phyloP scores from a whole-genome alignment of 768 basidiomycete species.

The Collybia mongolica region DNA sequence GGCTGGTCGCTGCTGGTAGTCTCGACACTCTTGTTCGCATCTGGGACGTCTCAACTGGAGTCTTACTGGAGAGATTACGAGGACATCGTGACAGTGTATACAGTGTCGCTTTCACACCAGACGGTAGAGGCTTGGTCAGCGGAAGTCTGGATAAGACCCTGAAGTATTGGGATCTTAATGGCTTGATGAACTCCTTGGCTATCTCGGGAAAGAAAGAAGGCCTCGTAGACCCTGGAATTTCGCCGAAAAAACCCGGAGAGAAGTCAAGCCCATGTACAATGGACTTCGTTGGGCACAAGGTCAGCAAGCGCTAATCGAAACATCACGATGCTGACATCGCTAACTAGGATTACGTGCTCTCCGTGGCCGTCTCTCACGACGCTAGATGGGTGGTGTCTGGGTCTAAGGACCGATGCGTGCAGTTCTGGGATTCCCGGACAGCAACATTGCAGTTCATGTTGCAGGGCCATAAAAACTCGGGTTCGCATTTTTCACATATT shows the following conservation, averaged over 20 bases:
- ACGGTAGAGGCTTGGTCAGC: slow-evolving; percentile 86
- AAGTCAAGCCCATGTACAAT: slow-evolving; percentile 54
- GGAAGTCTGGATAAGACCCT: slow-evolving; percentile 89
- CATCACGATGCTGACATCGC: too few species aligned
- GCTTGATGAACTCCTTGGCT: slow-evolving; percentile 60
- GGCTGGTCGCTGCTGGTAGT: slow-evolving; percentile 62
- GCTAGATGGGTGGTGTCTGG: slow-evolving; percentile 94
- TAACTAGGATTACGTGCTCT: slow-evolving; percentile 55
- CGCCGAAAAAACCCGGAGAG: slow-evolving; percentile 48
- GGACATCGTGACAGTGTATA: slow-evolving; percentile 88
- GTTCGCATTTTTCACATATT: slow-evolving; percentile 24
- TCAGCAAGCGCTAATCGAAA: slow-evolving; percentile 34
- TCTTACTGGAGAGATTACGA: slow-evolving; percentile 64
- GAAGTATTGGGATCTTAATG: slow-evolving; percentile 85
- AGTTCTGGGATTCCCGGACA: slow-evolving; percentile 84
- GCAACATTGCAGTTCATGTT: slow-evolving; percentile 88
- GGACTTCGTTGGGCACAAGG: slow-evolving; percentile 92
- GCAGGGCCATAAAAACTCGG: slow-evolving; percentile 66
- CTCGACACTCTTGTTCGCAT: slow-evolving; percentile 78
- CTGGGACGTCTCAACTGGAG: slow-evolving; percentile 72
- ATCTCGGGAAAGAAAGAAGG: slow-evolving; percentile 46
- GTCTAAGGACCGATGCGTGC: slow-evolving; percentile 91
- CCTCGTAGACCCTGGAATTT: slow-evolving; percentile 25
- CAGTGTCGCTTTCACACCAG: slow-evolving; percentile 88
- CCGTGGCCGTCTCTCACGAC: slow-evolving; percentile 78